Conservation (phyloP, 2,329 filamentous ascomycete species). For the Amphichorda felina region DNA sequence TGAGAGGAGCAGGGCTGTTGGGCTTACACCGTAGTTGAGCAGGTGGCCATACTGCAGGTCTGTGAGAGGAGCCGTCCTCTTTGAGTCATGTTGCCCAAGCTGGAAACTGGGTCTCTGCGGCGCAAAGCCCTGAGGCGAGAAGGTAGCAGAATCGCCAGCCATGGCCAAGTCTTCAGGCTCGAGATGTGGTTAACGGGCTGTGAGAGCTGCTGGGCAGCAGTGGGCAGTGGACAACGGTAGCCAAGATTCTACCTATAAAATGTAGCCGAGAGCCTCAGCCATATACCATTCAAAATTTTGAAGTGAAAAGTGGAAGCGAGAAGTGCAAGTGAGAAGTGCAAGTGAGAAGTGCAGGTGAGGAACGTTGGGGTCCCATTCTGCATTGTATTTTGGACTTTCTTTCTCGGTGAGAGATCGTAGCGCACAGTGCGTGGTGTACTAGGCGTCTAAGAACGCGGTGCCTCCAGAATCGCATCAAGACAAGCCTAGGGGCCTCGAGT, state of each 20-base stretch:
- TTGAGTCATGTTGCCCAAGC: slow-evolving; percentile 63
- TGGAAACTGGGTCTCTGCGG: slow-evolving; percentile 41
- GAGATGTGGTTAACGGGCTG: too few species aligned
- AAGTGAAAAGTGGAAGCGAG: too few species aligned
- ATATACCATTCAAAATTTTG: too few species aligned
- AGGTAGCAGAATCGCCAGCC: slow-evolving; percentile 10
- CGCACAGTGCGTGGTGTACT: neutral
- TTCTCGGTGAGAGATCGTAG: neutral
- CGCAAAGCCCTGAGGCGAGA: slow-evolving; percentile 13
- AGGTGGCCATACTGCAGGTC: slow-evolving; percentile 55
- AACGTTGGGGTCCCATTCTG: neutral
- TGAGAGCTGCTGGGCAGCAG: too few species aligned
- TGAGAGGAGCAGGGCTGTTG: slow-evolving; percentile 1
- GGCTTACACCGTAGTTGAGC: slow-evolving; percentile 55
- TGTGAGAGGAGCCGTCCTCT: slow-evolving; percentile 45
- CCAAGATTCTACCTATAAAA: too few species aligned
- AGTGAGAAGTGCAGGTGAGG: too few species aligned
- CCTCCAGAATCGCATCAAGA: too few species aligned
- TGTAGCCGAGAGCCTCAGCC: too few species aligned
- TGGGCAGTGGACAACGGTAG: too few species aligned
- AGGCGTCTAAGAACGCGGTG: too few species aligned
- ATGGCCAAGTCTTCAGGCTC: slow-evolving; percentile 7
- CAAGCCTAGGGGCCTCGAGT: too few species aligned
- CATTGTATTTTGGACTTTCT: neutral
- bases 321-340: too few species aligned